Conservation (phyloP, 345 rosid species). For the Trapa bicornis region DNA sequence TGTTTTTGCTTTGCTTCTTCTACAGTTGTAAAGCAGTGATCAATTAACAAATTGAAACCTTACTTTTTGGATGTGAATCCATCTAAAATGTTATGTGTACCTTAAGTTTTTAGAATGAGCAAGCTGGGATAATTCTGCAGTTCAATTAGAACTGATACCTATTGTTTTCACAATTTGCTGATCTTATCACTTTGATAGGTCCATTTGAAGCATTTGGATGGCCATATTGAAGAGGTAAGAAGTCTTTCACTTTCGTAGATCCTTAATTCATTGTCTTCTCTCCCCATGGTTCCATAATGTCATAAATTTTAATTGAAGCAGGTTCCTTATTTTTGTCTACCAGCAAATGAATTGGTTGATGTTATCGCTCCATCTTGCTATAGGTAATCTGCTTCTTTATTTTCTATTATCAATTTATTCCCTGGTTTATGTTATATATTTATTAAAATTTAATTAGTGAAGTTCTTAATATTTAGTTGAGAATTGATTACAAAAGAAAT, state of each 20-base stretch:
- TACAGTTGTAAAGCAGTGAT: not conserved
- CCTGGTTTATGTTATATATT: not conserved
- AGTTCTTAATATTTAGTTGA: not conserved
- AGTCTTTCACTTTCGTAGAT: slow-evolving; percentile 9
- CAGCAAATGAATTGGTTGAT: slow-evolving; percentile 83
- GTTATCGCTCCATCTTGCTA: slow-evolving; percentile 96
- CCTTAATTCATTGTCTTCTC: slow-evolving; percentile 20
- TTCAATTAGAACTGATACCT: not conserved
- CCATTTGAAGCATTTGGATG: slow-evolving; percentile 91
- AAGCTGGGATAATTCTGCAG: not conserved
- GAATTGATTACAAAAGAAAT: not conserved
- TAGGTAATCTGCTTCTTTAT: slow-evolving; percentile 36
- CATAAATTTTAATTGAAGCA: slow-evolving; percentile 41
- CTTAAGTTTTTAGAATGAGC: not conserved
- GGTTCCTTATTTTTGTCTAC: slow-evolving; percentile 99
- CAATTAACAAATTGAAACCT: not conserved
- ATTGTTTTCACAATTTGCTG: not conserved
- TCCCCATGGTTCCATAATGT: slow-evolving; percentile 10
- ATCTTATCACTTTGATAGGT: slow-evolving; percentile 34
- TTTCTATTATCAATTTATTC: not conserved
- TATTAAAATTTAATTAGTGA: not conserved
- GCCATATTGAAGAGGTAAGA: slow-evolving; percentile 78
- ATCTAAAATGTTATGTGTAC: not conserved
- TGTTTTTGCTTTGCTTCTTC: not conserved
- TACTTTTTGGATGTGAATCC: not conserved